phyloP scores from a whole-genome alignment of 257 asterid species.

The Solanum corneliomulleri region DNA sequence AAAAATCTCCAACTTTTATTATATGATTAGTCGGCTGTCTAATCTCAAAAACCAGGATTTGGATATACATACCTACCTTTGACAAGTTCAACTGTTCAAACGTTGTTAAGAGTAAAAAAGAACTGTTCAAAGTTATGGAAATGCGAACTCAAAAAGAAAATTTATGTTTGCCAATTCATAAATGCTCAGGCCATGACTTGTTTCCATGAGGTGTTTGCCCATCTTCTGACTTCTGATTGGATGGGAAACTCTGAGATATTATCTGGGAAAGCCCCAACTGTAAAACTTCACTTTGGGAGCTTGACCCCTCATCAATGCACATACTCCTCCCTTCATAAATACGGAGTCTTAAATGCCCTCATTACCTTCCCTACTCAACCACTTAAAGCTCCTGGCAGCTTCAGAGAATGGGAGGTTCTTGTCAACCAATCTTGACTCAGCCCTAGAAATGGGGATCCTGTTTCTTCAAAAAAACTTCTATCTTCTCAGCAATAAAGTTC shows the following conservation, averaged over 20 bases:
- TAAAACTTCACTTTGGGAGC: neutral
- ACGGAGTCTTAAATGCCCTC: neutral
- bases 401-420: neutral
- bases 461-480: neutral
- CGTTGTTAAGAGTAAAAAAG: neutral
- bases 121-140: neutral
- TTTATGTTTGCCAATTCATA: neutral
- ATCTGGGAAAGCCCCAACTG: neutral
- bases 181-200: neutral
- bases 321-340: neutral
- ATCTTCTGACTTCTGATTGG: neutral
- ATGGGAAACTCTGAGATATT: neutral
- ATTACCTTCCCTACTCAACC: neutral
- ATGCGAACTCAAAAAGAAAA: neutral
- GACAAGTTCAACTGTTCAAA: neutral
- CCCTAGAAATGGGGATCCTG: neutral
- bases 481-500: neutral
- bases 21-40: neutral
- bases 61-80: neutral
- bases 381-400: neutral
- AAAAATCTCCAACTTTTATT: neutral
- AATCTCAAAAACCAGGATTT: neutral
- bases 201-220: neutral
- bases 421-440: neutral
- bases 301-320: neutral